Percentiles rank a stretch among this genome's conserved stretches.
phyloP scores from a whole-genome alignment of 305 asterid genomes.

The Withania somnifera region DNA sequence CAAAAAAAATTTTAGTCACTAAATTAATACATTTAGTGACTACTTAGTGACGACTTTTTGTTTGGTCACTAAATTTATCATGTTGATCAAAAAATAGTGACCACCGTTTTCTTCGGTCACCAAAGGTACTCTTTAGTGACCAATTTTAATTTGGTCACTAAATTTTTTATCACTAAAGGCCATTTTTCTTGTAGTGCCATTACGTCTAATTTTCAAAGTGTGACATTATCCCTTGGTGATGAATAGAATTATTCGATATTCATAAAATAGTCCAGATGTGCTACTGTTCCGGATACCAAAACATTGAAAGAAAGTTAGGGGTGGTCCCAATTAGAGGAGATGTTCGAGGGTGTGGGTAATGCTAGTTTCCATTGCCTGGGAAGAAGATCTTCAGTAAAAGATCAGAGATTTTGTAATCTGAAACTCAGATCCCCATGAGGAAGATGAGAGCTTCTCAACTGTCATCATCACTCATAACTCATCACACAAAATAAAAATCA shows the following conservation, averaged over 20 bases:
- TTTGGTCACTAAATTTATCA: no score
- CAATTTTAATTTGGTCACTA: no score
- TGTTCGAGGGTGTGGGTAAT: neutral
- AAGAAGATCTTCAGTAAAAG: neutral
- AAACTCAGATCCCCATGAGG: slow-evolving; percentile 1
- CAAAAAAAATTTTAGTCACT: no score
- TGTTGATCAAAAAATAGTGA: no score
- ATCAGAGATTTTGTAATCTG: neutral
- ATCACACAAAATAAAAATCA: neutral
- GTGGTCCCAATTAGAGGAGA: neutral
- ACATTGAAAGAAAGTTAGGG: neutral
- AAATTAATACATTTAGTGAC: no score
- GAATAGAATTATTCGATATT: neutral
- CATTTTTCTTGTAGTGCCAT: no score
- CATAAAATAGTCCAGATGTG: neutral
- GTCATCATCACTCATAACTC: neutral
- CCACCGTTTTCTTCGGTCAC: no score
- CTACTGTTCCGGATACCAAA: neutral
- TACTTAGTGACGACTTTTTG: no score
- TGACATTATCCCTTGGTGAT: neutral
- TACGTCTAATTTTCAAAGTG: no score
- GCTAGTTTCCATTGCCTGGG: neutral
- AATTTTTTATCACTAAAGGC: no score
- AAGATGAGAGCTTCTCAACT: neutral
- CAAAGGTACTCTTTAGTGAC: no score